These are phyloP conservation scores for Globisporangium echinulatum DNA, from an alignment of 352 stramenopile genomes.

Conservation along the genomic window DNA sequence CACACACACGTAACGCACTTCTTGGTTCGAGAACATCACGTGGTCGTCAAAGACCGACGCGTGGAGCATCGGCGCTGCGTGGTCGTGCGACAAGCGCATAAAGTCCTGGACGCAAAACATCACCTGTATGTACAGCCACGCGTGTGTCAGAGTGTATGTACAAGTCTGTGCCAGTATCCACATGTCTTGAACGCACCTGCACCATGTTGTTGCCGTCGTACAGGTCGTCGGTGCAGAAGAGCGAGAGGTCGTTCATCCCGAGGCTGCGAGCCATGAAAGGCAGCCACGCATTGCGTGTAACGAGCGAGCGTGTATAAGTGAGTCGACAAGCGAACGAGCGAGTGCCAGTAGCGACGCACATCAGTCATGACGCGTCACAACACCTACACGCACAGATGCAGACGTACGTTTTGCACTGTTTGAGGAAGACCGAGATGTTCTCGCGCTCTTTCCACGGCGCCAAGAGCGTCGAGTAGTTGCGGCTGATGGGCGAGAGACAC, in stretches of 20 bases:
- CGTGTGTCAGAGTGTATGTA: too few species aligned
- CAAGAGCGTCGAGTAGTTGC: slow-evolving; percentile 62
- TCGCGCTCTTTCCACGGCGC: slow-evolving; percentile 81
- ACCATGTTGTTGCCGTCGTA: slow-evolving; percentile 86
- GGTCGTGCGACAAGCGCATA: slow-evolving; percentile 52
- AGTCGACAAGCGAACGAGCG: background rate
- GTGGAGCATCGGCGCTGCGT: slow-evolving; percentile 37
- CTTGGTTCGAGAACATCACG: slow-evolving; percentile 57
- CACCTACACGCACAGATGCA: too few species aligned
- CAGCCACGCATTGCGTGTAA: too few species aligned
- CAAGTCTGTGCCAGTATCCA: too few species aligned
- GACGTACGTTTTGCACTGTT: slow-evolving; percentile 74
- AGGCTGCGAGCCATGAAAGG: slow-evolving; percentile 21
- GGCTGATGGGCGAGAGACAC: slow-evolving; percentile 62
- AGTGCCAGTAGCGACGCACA: background rate
- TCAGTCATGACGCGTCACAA: too few species aligned
- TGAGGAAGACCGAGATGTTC: slow-evolving; percentile 79
- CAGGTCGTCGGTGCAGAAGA: slow-evolving; percentile 81
- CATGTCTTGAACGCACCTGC: slow-evolving; percentile 20
- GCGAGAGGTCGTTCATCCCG: slow-evolving; percentile 75
- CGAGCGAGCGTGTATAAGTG: background rate
- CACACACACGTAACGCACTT: slow-evolving; percentile 21
- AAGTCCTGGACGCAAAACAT: slow-evolving; percentile 77
- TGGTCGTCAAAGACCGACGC: slow-evolving; percentile 27
- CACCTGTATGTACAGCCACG: slow-evolving; percentile 17